Percentiles rank a stretch among this genome's conserved stretches.
phyloP scores from a whole-genome alignment of 2,329 filamentous ascomycete species.

The Monilinia vaccinii-corymbosi region DNA sequence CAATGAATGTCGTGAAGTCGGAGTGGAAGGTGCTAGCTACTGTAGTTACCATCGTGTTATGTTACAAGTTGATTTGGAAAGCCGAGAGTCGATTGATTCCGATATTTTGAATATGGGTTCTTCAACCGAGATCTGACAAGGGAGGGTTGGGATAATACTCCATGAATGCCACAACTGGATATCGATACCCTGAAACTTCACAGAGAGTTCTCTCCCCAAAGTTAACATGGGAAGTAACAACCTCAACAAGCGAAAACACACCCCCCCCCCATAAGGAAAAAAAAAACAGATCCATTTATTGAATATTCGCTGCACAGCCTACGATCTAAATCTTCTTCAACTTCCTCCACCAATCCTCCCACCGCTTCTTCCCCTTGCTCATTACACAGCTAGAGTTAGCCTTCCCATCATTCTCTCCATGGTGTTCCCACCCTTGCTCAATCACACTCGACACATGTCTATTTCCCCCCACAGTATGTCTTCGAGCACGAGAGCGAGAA shows the following conservation, averaged over 20 bases:
- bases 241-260: background rate
- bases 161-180: background rate
- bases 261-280: background rate
- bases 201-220: background rate
- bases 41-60: too few relatives aligned
- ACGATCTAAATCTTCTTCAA: background rate
- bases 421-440: background rate
- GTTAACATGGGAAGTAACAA: background rate
- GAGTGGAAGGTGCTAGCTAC: too few relatives aligned
- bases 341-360: background rate
- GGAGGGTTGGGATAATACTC: too few relatives aligned
- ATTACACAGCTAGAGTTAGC: background rate
- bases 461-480: background rate
- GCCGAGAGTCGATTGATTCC: too few relatives aligned
- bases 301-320: too few relatives aligned
- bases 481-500: background rate
- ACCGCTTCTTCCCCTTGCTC: background rate
- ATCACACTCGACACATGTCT: background rate
- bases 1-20: too few relatives aligned
- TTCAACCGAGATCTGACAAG: background rate
- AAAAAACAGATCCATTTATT: too few relatives aligned
- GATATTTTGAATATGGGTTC: fast-evolving
- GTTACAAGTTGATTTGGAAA: too few relatives aligned
- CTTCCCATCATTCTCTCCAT: background rate
- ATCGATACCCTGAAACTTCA: background rate